A percentile compares a stretch with the other conserved stretches of the same genome.
phyloP scores from a whole-genome alignment of 305 asterid species.

The Fraxinus paxiana region DNA sequence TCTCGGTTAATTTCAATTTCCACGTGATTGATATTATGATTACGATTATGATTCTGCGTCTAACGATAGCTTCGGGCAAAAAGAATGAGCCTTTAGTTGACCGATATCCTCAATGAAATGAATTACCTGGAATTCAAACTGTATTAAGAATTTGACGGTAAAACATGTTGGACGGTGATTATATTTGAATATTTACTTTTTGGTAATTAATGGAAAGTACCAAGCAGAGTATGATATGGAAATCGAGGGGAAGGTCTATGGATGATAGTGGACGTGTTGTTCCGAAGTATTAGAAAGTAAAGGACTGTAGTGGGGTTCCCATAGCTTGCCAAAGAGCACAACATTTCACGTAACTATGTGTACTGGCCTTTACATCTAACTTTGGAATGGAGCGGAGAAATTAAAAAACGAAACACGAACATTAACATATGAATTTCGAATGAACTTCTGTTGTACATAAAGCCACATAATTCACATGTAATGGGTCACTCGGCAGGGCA shows the following conservation, averaged over 20 bases:
- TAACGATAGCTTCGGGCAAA: not conserved
- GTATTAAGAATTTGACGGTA: not conserved
- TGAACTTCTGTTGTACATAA: not conserved
- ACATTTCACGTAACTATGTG: not conserved
- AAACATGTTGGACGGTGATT: not conserved
- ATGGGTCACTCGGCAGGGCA: not conserved
- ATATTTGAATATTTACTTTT: not conserved
- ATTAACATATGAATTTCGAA: not conserved
- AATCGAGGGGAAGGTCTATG: not conserved
- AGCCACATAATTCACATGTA: not conserved
- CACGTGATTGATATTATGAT: slow-evolving; percentile 6
- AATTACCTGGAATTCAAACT: not conserved
- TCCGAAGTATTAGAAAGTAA: not conserved
- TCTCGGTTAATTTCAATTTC: not conserved
- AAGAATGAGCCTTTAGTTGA: not conserved
- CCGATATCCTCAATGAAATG: not conserved
- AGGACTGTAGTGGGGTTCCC: not conserved
- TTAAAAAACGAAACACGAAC: not conserved
- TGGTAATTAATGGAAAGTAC: not conserved
- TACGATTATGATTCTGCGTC: slow-evolving; percentile 7
- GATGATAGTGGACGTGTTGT: not conserved
- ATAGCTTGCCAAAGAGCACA: not conserved
- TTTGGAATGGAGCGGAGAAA: not conserved
- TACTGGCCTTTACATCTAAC: not conserved
- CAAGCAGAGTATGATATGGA: not conserved